These are phyloP conservation scores for Kuraishia hungarica DNA, from an alignment of 805 yeast genomes.

Conservation along the genomic window DNA sequence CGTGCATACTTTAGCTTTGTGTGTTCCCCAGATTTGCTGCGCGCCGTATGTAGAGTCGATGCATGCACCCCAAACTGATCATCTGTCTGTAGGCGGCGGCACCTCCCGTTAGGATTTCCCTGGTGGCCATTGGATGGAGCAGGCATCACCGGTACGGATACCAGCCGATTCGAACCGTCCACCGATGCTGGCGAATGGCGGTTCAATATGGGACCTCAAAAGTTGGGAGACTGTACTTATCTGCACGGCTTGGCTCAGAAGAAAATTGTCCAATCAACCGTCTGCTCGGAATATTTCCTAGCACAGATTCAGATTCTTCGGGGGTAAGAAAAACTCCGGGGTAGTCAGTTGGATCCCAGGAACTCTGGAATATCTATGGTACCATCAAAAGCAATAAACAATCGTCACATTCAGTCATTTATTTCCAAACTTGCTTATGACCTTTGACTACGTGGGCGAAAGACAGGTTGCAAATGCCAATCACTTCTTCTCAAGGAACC, in stretches of 20 bases:
- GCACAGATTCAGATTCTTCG: not conserved
- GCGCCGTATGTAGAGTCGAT: not conserved
- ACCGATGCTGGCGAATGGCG: not conserved
- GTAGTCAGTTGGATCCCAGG: no score
- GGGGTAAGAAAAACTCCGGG: no score
- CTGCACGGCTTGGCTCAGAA: not conserved
- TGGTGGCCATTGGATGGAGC: not conserved
- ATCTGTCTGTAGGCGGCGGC: not conserved
- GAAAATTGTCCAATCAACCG: not conserved
- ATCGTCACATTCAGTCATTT: no score
- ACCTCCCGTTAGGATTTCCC: not conserved
- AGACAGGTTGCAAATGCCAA: no score
- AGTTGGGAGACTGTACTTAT: not conserved
- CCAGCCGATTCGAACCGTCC: not conserved
- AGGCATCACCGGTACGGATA: not conserved
- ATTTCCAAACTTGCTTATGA: no score
- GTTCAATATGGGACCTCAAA: not conserved
- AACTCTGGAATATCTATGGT: no score
- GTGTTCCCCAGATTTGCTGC: not conserved
- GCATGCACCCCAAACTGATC: not conserved
- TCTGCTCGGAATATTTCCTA: not conserved
- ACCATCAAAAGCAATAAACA: no score
- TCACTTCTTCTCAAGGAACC: no score
- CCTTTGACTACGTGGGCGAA: no score
- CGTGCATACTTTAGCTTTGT: not conserved